These are phyloP conservation scores for Ophiocordyceps sinensis DNA, from an alignment of 2,329 filamentous ascomycete genomes.

Conservation along the genomic window DNA sequence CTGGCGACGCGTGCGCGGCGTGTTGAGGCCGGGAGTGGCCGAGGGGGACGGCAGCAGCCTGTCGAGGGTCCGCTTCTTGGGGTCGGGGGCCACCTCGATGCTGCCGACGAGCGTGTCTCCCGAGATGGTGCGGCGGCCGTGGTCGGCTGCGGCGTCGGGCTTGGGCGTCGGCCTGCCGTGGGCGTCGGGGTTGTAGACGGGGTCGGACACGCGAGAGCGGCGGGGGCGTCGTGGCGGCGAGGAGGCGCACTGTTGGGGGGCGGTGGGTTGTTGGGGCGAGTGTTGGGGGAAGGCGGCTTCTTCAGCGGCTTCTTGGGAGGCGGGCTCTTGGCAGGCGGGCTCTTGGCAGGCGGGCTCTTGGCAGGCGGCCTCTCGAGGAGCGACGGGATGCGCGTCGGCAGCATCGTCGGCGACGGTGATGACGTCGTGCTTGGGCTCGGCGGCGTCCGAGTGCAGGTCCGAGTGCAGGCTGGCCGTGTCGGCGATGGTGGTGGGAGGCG, in stretches of 20 bases:
- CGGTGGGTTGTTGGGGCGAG: too few species aligned
- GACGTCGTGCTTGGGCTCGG: slow-evolving; percentile 21
- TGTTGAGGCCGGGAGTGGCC: not conserved
- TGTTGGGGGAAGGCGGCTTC: too few species aligned
- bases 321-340: not conserved
- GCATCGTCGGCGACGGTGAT: slow-evolving; percentile 16
- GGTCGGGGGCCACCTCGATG: slow-evolving; percentile 9
- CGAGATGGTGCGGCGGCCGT: slow-evolving; percentile 31
- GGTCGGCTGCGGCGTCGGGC: slow-evolving; percentile 29
- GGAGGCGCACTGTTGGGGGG: slow-evolving; percentile 4
- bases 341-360: too few species aligned
- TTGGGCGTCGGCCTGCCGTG: slow-evolving; percentile 43
- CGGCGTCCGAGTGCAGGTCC: slow-evolving; percentile 28
- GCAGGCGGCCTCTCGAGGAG: too few species aligned
- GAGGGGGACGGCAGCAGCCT: not conserved
- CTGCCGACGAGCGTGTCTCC: slow-evolving; percentile 20
- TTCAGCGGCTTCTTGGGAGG: too few species aligned
- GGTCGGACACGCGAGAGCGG: slow-evolving; percentile 38
- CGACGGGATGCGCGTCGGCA: slow-evolving; percentile 7
- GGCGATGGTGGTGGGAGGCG: slow-evolving; percentile 51
- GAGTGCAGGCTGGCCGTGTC: slow-evolving; percentile 46
- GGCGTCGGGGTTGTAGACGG: slow-evolving; percentile 53
- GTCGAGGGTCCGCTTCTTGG: not conserved
- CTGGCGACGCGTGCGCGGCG: slow-evolving; percentile 17
- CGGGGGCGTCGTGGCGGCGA: slow-evolving; percentile 30